phyloP scores from a whole-genome alignment of 495 filamentous ascomycete genomes.

The Sordaria brevicollis region DNA sequence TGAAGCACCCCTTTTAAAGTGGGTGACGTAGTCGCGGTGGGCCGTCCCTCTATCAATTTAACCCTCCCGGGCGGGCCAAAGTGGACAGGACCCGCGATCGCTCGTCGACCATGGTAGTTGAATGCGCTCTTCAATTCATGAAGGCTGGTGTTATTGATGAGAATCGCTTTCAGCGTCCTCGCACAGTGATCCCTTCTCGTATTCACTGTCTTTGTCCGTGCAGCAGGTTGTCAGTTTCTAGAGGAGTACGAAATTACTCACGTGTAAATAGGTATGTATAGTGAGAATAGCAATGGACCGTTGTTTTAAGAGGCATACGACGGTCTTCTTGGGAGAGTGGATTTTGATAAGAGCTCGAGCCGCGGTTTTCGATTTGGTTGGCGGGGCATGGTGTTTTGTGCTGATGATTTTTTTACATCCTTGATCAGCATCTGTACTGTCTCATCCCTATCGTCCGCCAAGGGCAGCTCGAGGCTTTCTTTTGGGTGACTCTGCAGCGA shows the following conservation, averaged over 20 bases:
- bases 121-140: background rate
- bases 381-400: constrained; percentile 23
- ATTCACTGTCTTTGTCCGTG: no score
- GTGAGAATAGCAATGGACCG: no score
- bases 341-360: constrained; percentile 27
- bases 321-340: background rate
- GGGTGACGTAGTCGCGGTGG: background rate
- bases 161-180: no score
- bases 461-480: background rate
- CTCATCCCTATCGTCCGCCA: background rate
- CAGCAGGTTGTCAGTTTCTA: no score
- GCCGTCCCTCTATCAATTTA: background rate
- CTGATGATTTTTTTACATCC: constrained; percentile 36
- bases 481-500: background rate
- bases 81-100: background rate
- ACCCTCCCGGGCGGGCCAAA: background rate
- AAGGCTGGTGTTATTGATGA: background rate
- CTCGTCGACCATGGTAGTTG: background rate
- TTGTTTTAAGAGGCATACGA: background rate
- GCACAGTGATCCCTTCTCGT: no score
- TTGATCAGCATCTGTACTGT: background rate
- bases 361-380: constrained; percentile 23
- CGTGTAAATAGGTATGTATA: background rate
- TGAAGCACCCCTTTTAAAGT: background rate
- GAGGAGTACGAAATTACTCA: no score